Percentiles rank a stretch among this genome's conserved stretches.
Evolutionary conservation across 352 stramenopile genomes (phyloP).

Genomic region (Nothophytophthora sp.): DNA sequence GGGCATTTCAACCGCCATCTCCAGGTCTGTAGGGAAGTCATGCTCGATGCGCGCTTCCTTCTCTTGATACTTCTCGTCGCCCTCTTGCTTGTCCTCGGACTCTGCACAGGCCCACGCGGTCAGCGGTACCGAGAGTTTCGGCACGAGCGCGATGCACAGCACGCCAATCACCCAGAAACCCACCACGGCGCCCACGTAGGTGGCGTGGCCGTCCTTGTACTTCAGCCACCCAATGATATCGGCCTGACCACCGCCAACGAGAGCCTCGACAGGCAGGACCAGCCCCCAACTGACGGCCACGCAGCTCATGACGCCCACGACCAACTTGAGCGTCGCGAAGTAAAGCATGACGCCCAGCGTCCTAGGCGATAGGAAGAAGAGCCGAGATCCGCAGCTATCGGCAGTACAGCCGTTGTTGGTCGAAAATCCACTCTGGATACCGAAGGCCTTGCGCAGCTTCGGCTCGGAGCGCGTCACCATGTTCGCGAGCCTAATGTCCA

Average conservation of each 20-base stretch:
- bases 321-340: slow-evolving; percentile 47
- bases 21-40: slow-evolving; percentile 1
- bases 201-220: slow-evolving; percentile 10
- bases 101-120: slow-evolving; percentile 19
- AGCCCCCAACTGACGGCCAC: slow-evolving; percentile 24
- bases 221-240: slow-evolving; percentile 21
- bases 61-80: neutral
- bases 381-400: slow-evolving; percentile 6
- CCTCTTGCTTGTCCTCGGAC: slow-evolving; percentile 1
- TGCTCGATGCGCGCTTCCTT: neutral
- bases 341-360: slow-evolving; percentile 42
- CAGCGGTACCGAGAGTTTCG: slow-evolving; percentile 14
- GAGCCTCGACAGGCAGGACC: slow-evolving; percentile 35
- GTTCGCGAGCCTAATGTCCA: slow-evolving; percentile 29
- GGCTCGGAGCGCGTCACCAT: slow-evolving; percentile 6
- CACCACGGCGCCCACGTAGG: slow-evolving; percentile 13
- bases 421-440: slow-evolving; percentile 27
- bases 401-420: slow-evolving; percentile 18
- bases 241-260: slow-evolving; percentile 12
- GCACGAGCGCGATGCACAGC: slow-evolving; percentile 8
- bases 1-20: slow-evolving; percentile 6
- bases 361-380: slow-evolving; percentile 29
- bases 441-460: slow-evolving; percentile 18
- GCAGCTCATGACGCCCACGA: slow-evolving; percentile 30
- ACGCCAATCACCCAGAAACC: slow-evolving; percentile 9